Evolutionary conservation across 179 eudicot species (phyloP).

Genomic region (Actinidia chinensis): DNA sequence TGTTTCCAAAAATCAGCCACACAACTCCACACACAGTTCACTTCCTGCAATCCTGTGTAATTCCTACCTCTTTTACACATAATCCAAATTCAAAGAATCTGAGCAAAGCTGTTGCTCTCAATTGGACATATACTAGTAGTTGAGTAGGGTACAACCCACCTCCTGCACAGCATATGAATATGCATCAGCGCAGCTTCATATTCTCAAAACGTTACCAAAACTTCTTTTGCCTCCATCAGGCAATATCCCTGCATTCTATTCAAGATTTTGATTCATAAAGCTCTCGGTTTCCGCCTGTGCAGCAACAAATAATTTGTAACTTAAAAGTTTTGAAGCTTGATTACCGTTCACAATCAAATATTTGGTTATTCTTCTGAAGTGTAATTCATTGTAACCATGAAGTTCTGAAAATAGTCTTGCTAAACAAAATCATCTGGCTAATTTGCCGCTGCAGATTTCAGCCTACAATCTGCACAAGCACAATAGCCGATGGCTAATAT

Average conservation of each 20-base stretch:
- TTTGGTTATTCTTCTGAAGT: neutral
- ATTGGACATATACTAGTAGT: no score
- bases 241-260: neutral
- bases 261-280: neutral
- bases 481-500: neutral
- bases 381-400: no score
- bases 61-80: no score
- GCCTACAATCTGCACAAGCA: slow-evolving; percentile 11
- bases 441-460: neutral
- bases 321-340: neutral
- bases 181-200: no score
- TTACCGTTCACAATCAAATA: neutral
- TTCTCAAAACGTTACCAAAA: no score
- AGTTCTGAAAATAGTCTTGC: neutral
- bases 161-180: no score
- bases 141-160: no score
- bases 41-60: no score
- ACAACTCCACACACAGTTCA: no score
- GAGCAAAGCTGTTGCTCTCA: no score
- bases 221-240: neutral
- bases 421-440: neutral
- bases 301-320: neutral
- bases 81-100: no score
- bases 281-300: neutral
- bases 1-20: no score